A percentile compares a stretch with the other conserved stretches of the same genome.
phyloP scores from a whole-genome alignment of 1,284 basidiomycete species.

The Tremellales sp. region DNA sequence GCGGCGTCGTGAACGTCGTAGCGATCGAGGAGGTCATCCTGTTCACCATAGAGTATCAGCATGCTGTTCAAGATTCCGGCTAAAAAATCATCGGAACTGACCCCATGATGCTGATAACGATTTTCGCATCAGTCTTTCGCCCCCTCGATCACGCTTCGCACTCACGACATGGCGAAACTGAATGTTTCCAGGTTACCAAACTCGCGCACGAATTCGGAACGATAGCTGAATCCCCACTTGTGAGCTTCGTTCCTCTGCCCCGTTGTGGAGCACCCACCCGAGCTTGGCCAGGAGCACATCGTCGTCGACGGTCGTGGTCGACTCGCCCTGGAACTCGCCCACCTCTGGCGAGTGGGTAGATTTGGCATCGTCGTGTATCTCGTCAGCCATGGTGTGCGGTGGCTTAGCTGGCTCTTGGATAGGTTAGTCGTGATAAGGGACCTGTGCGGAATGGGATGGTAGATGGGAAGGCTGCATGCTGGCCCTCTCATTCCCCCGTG shows the following conservation, averaged over 20 bases:
- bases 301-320: slow-evolving; percentile 5
- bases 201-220: slow-evolving; percentile 38
- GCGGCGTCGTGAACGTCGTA: slow-evolving; percentile 39
- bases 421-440: no score
- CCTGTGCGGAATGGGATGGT: no score
- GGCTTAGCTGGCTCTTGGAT: no score
- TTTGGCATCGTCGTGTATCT: no score
- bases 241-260: not conserved
- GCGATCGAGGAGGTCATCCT: slow-evolving; percentile 36
- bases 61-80: not conserved
- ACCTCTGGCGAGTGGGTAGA: no score
- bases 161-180: slow-evolving; percentile 37
- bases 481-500: no score
- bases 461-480: no score
- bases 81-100: slow-evolving; percentile 3
- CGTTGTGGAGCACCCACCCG: slow-evolving; percentile 10
- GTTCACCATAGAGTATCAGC: not conserved
- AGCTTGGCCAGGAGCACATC: slow-evolving; percentile 21
- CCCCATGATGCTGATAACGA: slow-evolving; percentile 23
- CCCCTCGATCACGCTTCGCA: not conserved
- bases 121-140: slow-evolving; percentile 1
- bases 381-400: no score
- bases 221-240: slow-evolving; percentile 14
- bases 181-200: slow-evolving; percentile 44
- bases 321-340: no score